phyloP scores from a whole-genome alignment of 2,329 filamentous ascomycete genomes.

The Cladosporium sp. region DNA sequence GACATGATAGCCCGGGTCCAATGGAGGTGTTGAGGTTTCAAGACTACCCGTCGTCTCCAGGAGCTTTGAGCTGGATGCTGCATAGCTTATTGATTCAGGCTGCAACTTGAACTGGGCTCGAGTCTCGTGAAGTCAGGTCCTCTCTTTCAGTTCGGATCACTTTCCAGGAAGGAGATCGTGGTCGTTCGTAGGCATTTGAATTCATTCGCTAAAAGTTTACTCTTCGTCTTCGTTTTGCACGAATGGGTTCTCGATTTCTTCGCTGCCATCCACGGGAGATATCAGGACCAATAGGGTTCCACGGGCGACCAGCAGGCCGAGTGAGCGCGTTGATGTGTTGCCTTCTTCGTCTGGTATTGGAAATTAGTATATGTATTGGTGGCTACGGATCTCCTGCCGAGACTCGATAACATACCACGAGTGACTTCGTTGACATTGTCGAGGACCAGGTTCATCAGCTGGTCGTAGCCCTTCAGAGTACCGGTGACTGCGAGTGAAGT shows the following conservation, averaged over 20 bases:
- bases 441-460: constrained; percentile 95
- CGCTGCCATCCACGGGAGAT: constrained; percentile 88
- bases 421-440: constrained; percentile 91
- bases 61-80: too few relatives aligned
- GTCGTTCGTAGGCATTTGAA: neutral
- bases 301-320: constrained; percentile 84
- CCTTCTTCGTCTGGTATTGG: constrained; percentile 76
- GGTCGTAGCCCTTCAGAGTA: constrained; percentile 90
- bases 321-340: constrained; percentile 73
- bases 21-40: too few relatives aligned
- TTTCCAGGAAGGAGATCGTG: neutral
- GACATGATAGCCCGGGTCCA: too few relatives aligned
- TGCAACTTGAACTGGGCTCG: too few relatives aligned
- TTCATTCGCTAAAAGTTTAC: neutral
- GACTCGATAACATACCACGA: constrained; percentile 57
- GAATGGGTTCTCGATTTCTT: constrained; percentile 95
- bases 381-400: neutral
- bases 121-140: too few relatives aligned
- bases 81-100: too few relatives aligned
- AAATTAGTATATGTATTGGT: neutral
- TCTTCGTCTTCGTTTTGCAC: constrained; percentile 62
- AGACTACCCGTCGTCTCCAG: too few relatives aligned
- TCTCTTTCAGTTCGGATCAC: neutral
- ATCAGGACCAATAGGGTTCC: constrained; percentile 91
- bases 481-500: constrained; percentile 63